Conservation (phyloP, 192 early-diverging fungal species). For the Anaeromyces robustus region DNA sequence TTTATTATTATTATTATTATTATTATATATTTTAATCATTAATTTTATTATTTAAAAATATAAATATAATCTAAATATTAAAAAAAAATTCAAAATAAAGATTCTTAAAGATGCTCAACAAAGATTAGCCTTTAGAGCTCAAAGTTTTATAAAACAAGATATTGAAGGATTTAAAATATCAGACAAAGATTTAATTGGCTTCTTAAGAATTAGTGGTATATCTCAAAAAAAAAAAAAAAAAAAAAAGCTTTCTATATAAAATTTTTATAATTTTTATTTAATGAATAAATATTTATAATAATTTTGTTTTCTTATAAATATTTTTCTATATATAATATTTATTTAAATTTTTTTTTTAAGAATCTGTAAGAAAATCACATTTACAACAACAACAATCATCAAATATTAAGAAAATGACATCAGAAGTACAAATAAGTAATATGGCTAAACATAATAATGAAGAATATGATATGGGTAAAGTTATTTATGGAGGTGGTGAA, state of each 20-base stretch:
- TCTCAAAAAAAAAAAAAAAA: background rate
- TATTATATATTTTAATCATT: no score
- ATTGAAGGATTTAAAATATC: conserved; percentile 60
- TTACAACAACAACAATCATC: background rate
- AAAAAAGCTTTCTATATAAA: background rate
- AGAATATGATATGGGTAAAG: background rate
- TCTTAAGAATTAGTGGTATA: background rate
- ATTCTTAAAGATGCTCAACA: conserved; percentile 82
- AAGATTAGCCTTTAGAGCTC: conserved; percentile 72
- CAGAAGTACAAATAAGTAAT: background rate
- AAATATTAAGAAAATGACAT: background rate
- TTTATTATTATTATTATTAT: no score
- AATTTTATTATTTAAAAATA: no score
- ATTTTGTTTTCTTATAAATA: no score
- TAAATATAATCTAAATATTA: no score
- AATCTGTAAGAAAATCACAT: background rate
- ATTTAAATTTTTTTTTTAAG: background rate
- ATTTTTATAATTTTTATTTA: background rate
- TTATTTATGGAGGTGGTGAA: conserved; percentile 40
- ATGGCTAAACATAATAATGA: background rate
- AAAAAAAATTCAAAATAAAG: conserved; percentile 20
- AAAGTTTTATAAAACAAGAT: conserved; percentile 59
- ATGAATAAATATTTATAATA: no score
- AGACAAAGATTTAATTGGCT: conserved; percentile 38
- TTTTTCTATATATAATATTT: background rate